Base-by-base conservation (phyloP, 1,139 yeast genomes). In the Trichomonascaceae sp. region DNA sequence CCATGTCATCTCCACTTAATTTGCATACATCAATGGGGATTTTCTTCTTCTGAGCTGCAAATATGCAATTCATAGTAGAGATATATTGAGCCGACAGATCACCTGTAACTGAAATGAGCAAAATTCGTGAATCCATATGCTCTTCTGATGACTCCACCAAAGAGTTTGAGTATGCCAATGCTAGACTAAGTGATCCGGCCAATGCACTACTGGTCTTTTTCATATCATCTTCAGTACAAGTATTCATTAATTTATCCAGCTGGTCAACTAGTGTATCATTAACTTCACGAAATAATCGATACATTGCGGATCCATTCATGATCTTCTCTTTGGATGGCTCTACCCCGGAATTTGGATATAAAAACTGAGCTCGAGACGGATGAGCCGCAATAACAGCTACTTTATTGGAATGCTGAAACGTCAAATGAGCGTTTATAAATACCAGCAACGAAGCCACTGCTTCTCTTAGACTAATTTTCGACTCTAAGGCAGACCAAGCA, bases 31-130 rank as follows among this genome's bases (percentile, higher is more conserved):
- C 98, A 15, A 93, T 84, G 1, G 96, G 87, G 12, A 93, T 83
- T 64, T 84, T 85, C 61, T 63, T 81, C 69, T 90, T 90, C 63
- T 93, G 97, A 0, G 99, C 96, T 0, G 98, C 95, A 71, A 95
- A 95, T 46, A 93, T 91, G 60, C 95, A 80, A 70, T 95, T 95
- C 99, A 95, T 95, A 49, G 90, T 84, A 3, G 98, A 88, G 45
- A 93, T 88, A 69, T 95, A 95, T 57, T 88, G 88, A 53, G 89
- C 75, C 19, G 89, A 83, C 55, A 84, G 83, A 61, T 89, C 95
- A 59, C 85, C 90, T 58, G 85, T 83, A 18, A 87, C 85, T 54
- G 88, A 84, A 1, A 93, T 76, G 6, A 90, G 80, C 59, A 95
- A 69, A 10, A 93, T 77, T 52, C 97, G 73, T 0, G 96, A 81